A percentile compares a stretch with the other conserved stretches of the same genome.
phyloP scores from a whole-genome alignment of 1,284 basidiomycete genomes.

The Baeospora myosura region DNA sequence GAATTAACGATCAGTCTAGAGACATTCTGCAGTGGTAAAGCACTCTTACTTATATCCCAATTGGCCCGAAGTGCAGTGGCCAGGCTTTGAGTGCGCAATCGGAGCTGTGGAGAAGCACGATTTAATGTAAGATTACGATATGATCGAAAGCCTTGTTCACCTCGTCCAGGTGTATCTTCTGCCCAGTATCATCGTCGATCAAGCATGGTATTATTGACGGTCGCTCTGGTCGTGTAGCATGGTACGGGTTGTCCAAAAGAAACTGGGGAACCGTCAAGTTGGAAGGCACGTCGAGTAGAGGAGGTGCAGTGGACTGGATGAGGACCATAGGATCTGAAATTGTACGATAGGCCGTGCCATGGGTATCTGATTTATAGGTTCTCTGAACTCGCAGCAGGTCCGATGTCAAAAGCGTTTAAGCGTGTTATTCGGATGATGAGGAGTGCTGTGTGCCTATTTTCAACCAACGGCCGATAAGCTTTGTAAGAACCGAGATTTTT shows the following conservation, averaged over 20 bases:
- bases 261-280: slow-evolving; percentile 18
- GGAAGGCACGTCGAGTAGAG: slow-evolving; percentile 7
- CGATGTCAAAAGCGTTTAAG: too few species aligned
- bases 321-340: slow-evolving; percentile 7
- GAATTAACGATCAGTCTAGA: not conserved
- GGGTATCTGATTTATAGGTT: too few species aligned
- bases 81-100: slow-evolving; percentile 11
- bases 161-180: slow-evolving; percentile 14
- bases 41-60: slow-evolving; percentile 14
- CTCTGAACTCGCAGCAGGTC: too few species aligned
- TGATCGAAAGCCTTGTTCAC: slow-evolving; percentile 7
- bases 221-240: slow-evolving; percentile 15
- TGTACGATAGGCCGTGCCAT: too few species aligned
- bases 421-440: too few species aligned
- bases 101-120: slow-evolving; percentile 11
- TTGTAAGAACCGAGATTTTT: too few species aligned
- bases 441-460: too few species aligned
- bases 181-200: slow-evolving; percentile 17
- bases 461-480: too few species aligned
- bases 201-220: slow-evolving; percentile 14
- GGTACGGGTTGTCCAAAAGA: slow-evolving; percentile 14
- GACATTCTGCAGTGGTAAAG: not conserved
- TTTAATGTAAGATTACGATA: not conserved
- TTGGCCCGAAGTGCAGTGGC: slow-evolving; percentile 14
- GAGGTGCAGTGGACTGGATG: slow-evolving; percentile 8